phyloP scores from a whole-genome alignment of 139 green algal species.

The Tetraselmis striata region DNA sequence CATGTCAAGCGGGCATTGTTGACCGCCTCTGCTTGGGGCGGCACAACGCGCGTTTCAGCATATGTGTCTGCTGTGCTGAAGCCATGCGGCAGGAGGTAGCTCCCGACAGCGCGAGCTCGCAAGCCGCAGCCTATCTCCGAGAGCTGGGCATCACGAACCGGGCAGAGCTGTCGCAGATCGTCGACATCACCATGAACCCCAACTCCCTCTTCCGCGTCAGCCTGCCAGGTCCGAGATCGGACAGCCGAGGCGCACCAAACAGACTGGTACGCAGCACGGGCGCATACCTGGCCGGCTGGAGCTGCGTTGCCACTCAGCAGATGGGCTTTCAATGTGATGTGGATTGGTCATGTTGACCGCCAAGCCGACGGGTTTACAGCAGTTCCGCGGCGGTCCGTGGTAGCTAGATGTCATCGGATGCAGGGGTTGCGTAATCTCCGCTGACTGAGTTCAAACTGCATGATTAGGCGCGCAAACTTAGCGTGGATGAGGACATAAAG shows the following conservation, averaged over 20 bases:
- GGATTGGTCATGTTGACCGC: no score
- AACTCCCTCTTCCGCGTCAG: slow-evolving; percentile 54
- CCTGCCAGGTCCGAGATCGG: neutral
- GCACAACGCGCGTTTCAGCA: no score
- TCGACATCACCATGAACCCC: slow-evolving; percentile 76
- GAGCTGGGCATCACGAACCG: neutral
- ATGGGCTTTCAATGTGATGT: neutral
- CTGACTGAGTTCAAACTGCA: no score
- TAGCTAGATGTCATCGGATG: no score
- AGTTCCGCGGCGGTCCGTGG: neutral
- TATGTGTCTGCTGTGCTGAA: neutral
- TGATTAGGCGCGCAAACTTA: slow-evolving; percentile 47
- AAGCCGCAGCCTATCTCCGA: neutral
- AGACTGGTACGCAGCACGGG: slow-evolving; percentile 10
- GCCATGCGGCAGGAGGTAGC: neutral
- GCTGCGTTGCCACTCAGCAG: neutral
- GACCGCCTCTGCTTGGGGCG: no score
- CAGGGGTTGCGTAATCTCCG: no score
- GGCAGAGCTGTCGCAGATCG: slow-evolving; percentile 12
- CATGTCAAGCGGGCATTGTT: no score
- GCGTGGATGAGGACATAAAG: slow-evolving; percentile 49
- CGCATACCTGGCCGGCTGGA: neutral
- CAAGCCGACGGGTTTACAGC: no score
- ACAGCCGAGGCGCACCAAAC: slow-evolving; percentile 17
- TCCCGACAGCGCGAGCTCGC: neutral